Evolutionary conservation across 2,329 filamentous ascomycete species (phyloP), one percentile per base, ranked within the genome.

Genomic region (Colletotrichum tropicicola): DNA sequence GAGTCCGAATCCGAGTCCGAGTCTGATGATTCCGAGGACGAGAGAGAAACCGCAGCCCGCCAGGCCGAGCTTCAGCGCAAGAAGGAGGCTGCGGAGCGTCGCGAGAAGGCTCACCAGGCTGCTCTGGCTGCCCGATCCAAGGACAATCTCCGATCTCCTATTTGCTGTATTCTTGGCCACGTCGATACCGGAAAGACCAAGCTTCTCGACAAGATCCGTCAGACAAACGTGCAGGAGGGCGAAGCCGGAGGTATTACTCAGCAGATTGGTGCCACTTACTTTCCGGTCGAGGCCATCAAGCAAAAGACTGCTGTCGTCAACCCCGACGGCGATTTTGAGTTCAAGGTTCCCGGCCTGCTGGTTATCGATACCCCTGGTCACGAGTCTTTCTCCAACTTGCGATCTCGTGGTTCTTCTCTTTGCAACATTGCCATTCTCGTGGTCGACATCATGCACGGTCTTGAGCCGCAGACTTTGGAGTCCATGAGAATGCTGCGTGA

Each of bases 151-250:
- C 93, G 96, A 63, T 98, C 96, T 41, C 96, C 96, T 56, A 99
- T 99, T 80, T 98, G 96, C 86, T 98, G 95, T 91, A 99, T 99
- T 87, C 89, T 99, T 69, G 96, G 96, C 74, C 96, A 99, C 88
- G 96, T 99, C 88, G 96, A 99, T 90, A 99, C 97, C 47, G 96
- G 96, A 78, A 99, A 99, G 85, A 99, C 96, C n/a, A 99, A 98
- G 83, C 85, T 99, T 68, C 87, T 99, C 63, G 96, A 99, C 85
- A 99, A 99, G 84, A 93, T 99, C 75, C 92, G 96, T 74, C 94
- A 98, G 80, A 98, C 96, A 62, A 98, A 99, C 76, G 96, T 99
- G 35, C 97, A 99, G 77, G 96, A 98, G 81, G 96, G 96, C 74
- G 96, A 99, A 87, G 97, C 96, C 41, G 97, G 96, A 85, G 96